Evolutionary conservation across 345 rosid species (phyloP), one percentile per base, ranked within the genome.

Genomic region (Firmiana major): DNA sequence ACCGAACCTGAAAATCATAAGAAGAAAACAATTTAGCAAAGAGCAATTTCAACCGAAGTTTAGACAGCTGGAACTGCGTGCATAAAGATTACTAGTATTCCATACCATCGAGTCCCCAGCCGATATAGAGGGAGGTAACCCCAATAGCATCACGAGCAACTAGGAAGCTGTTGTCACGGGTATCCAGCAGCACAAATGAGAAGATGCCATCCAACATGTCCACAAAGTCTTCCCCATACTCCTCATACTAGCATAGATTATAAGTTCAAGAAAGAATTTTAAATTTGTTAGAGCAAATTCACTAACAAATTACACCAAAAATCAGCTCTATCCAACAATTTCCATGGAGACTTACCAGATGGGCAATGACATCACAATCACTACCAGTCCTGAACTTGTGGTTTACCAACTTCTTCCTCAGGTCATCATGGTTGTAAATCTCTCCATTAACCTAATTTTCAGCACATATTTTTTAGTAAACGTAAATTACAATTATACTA

Each of bases 361-460:
- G 99, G 22, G 98, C 92, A 46, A 96, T 90, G 59, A 92, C 97
- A n/a, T 91, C 98, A 78, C 98, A 96, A 54, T 96, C 99, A 81
- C 99, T 93, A 64, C 93, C 97, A 0, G 99, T 96, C 1, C 78
- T 83, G 82, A 96, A 93, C 84, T 87, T 90, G 83, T 96, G 99
- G 76, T 87, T 83, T n/a, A 82, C 81, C 85, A 96, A 73, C 38
- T 80, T 83, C 76, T 85, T 82, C 82, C 98, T 91, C 51, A 93
- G 86, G 53, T 87, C 83, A 81, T 90, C 97, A 80, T 96, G 98
- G 81, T 96, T 96, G 89, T 93, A 96, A 80, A 93, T 96, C 84
- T 93, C 98, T 79, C 98, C 99, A 75, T 96, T 96, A 63, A 96
- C 98, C 98, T 91, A 77, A 63, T 36, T 66, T 49, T 55, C 6